Evolutionary conservation across 2,329 filamentous ascomycete genomes (phyloP), one percentile per base, ranked within the genome.

Genomic region (Pseudonectria foliicola): DNA sequence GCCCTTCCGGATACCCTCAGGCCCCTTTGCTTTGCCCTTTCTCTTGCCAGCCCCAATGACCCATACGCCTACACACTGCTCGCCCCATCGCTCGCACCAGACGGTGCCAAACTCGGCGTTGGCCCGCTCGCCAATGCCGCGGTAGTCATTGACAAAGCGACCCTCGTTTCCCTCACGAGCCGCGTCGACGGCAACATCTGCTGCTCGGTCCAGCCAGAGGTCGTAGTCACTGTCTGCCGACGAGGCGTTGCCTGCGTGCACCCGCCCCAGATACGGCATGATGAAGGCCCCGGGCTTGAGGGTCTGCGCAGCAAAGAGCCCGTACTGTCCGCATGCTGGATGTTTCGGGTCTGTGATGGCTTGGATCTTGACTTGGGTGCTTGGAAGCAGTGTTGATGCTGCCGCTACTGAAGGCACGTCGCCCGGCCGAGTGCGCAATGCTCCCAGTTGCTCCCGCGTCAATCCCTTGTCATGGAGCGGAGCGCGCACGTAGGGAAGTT

Each of bases 71-170:
- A 80, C 77, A 12, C 67, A 71, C 30, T 65, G 61, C 60, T 79
- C 66, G 4, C 64, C 61, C 31, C 62, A 66, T 15, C 64, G 54
- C 45, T 57, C 56, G 54, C 77, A 73, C 73, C 75, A 80, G 3
- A 69, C 70, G 43, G 73, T 70, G 27, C 61, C 63, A 46, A 80
- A 81, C 59, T 78, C 75, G 6, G 73, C 73, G 40, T 78, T 78
- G 1, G 73, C 63, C 38, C 66, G 57, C 31, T 59, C 62, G 10
- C 61, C 60, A 2, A 82, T 66, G 4, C 78, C 77, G 6, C 79
- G 64, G 47, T 77, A 83, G 56, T 83, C 79, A 50, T 83, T 83
- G 29, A 81, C 68, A 46, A 80, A 82, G 8, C 79, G 63, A 2
- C 73, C 77, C 59, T 83, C 79, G 48, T 81, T 82, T 10, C 78